A percentile compares a stretch with the other conserved stretches of the same genome.
Conservation (phyloP, 2,329 filamentous ascomycete genomes). For the Zalaria sp. region DNA sequence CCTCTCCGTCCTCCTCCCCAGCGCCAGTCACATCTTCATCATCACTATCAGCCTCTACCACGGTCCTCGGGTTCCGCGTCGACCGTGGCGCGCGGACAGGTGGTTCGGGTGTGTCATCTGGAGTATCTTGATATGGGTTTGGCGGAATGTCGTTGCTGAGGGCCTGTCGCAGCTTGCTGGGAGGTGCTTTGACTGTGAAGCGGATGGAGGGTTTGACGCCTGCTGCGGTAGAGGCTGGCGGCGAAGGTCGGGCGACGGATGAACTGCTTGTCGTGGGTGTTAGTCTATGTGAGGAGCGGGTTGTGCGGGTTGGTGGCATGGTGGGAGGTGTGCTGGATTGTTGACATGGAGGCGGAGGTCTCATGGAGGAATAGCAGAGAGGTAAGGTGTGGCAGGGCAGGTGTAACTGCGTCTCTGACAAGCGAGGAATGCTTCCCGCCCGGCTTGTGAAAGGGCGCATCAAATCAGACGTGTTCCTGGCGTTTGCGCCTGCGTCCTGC, state of each 20-base stretch:
- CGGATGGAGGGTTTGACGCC: conserved; percentile 30
- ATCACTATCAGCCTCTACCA: conserved; percentile 20
- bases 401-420: too few species aligned
- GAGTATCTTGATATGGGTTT: conserved; percentile 16
- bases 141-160: conserved; percentile 23
- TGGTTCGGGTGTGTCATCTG: conserved; percentile 17
- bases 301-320: conserved; percentile 17
- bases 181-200: conserved; percentile 35
- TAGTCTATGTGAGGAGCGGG: conserved; percentile 16
- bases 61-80: conserved; percentile 19
- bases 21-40: conserved; percentile 8
- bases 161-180: conserved; percentile 33
- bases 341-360: background rate
- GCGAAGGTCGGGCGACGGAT: conserved; percentile 14
- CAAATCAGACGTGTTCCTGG: too few species aligned
- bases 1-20: conserved; percentile 1
- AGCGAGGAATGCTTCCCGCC: too few species aligned
- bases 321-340: background rate
- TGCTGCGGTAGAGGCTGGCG: conserved; percentile 20
- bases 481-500: too few species aligned
- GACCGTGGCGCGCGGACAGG: conserved; percentile 13
- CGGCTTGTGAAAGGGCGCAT: too few species aligned
- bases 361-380: background rate
- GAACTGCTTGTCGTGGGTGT: conserved; percentile 21
- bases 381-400: background rate